A percentile compares a stretch with the other conserved stretches of the same genome.
Conservation (phyloP, 768 basidiomycete genomes). For the Lentinula aciculospora region DNA sequence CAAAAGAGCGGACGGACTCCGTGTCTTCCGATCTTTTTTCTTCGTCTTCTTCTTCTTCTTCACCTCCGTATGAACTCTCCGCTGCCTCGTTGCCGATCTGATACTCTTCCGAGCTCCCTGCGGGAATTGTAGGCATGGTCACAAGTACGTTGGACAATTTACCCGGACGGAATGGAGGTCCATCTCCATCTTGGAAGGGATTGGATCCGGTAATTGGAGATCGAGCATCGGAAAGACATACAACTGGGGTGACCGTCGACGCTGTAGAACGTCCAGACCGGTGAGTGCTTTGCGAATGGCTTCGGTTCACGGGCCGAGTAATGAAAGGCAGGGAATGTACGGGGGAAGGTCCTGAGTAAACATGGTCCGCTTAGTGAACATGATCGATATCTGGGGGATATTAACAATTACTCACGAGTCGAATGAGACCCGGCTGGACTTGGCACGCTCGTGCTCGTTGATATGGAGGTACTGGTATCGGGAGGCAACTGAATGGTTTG, state of each 20-base stretch:
- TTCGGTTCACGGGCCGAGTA: conserved; percentile 59
- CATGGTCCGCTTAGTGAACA: background rate
- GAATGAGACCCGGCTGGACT: conserved; percentile 30
- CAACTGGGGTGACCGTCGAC: conserved; percentile 34
- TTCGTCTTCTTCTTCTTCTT: conserved; percentile 23
- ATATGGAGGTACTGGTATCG: conserved; percentile 13
- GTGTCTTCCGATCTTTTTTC: conserved; percentile 24
- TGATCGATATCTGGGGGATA: background rate
- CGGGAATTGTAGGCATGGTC: conserved; percentile 32
- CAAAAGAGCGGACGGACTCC: conserved; percentile 44
- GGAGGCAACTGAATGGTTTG: conserved; percentile 29
- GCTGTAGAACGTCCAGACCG: conserved; percentile 33
- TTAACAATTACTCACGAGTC: conserved; percentile 35
- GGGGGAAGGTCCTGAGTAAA: conserved; percentile 39
- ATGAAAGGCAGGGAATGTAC: conserved; percentile 51
- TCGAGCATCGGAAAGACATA: conserved; percentile 55
- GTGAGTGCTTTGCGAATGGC: conserved; percentile 59
- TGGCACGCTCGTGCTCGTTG: conserved; percentile 19
- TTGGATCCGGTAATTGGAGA: conserved; percentile 46
- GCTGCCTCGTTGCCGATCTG: conserved; percentile 25
- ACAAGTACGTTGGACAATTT: conserved; percentile 19
- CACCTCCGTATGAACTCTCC: conserved; percentile 19
- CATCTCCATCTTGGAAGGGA: conserved; percentile 21
- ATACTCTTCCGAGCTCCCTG: conserved; percentile 30
- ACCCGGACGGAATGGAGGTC: conserved; percentile 22